A percentile compares a stretch with the other conserved stretches of the same genome.
phyloP scores from a whole-genome alignment of 805 yeast species.

The Wickerhamomyces bovis region DNA sequence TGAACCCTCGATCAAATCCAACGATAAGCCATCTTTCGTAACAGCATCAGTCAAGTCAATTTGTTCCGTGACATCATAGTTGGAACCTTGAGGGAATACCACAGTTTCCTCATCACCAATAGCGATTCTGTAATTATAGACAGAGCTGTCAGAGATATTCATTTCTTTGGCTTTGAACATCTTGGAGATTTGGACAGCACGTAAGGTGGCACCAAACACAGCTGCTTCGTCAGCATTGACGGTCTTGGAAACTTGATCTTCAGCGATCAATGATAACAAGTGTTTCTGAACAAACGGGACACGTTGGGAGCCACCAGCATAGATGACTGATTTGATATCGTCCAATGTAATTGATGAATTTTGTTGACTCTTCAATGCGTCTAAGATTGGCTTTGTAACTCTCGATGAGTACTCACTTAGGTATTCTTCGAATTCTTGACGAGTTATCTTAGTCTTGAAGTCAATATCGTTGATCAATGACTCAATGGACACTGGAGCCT shows the following conservation, averaged over 20 bases:
- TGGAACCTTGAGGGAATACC: constrained; percentile 45
- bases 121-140: constrained; percentile 40
- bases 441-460: constrained; percentile 56
- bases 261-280: constrained; percentile 48
- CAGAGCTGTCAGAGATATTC: constrained; percentile 48
- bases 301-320: constrained; percentile 88
- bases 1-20: constrained; percentile 30
- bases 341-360: constrained; percentile 24
- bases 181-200: constrained; percentile 71
- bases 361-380: constrained; percentile 38
- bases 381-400: constrained; percentile 47
- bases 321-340: constrained; percentile 58
- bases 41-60: constrained; percentile 33
- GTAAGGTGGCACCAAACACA: constrained; percentile 81
- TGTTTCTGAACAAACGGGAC: constrained; percentile 79
- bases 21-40: constrained; percentile 25
- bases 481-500: constrained; percentile 73
- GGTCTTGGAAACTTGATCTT: constrained; percentile 61
- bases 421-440: constrained; percentile 73
- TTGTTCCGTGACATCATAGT: constrained; percentile 28
- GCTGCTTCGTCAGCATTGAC: constrained; percentile 96
- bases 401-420: constrained; percentile 37
- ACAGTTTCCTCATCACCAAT: constrained; percentile 25
- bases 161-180: constrained; percentile 61
- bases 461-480: constrained; percentile 69